Percentiles rank a stretch among this genome's conserved stretches.
Conservation (phyloP, 352 stramenopile genomes). For the Phytophthora europaea region DNA sequence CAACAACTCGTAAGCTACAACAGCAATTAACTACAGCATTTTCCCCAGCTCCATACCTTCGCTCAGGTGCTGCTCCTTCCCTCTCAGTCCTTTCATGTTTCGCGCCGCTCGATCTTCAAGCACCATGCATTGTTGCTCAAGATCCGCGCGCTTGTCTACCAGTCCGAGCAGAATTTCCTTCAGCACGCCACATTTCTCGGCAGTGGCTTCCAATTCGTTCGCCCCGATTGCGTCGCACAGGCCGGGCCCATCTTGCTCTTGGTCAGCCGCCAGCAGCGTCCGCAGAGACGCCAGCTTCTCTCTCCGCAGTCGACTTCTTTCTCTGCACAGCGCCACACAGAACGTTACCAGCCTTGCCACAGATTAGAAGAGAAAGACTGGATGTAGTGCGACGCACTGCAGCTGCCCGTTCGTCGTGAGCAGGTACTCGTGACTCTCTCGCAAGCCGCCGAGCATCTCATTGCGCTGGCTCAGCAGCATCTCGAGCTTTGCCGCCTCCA, state of each 20-base stretch:
- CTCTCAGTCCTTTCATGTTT: conserved; percentile 6
- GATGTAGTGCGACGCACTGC: conserved; percentile 27
- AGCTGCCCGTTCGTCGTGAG: conserved; percentile 56
- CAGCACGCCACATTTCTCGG: conserved; percentile 40
- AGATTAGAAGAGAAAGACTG: background rate
- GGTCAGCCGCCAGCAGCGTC: conserved; percentile 13
- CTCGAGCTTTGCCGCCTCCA: conserved; percentile 45
- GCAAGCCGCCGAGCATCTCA: conserved; percentile 44
- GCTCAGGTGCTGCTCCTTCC: conserved; percentile 27
- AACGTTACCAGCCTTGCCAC: background rate
- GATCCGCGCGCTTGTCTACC: conserved; percentile 28
- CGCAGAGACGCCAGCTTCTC: conserved; percentile 35
- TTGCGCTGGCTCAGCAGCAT: conserved; percentile 43
- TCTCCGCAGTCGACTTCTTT: conserved; percentile 29
- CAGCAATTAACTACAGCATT: background rate
- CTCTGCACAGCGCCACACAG: conserved; percentile 13
- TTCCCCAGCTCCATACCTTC: conserved; percentile 31
- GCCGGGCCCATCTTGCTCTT: conserved; percentile 2
- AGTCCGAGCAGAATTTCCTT: conserved; percentile 36
- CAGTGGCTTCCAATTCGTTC: conserved; percentile 38
- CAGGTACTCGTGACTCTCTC: conserved; percentile 47
- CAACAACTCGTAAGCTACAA: conserved; percentile 10
- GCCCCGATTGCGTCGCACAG: conserved; percentile 25
- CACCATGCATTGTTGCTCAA: conserved; percentile 38
- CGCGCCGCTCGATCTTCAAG: conserved; percentile 34